phyloP scores from a whole-genome alignment of 2,329 filamentous ascomycete genomes.

The Ceratocystis albifundus region DNA sequence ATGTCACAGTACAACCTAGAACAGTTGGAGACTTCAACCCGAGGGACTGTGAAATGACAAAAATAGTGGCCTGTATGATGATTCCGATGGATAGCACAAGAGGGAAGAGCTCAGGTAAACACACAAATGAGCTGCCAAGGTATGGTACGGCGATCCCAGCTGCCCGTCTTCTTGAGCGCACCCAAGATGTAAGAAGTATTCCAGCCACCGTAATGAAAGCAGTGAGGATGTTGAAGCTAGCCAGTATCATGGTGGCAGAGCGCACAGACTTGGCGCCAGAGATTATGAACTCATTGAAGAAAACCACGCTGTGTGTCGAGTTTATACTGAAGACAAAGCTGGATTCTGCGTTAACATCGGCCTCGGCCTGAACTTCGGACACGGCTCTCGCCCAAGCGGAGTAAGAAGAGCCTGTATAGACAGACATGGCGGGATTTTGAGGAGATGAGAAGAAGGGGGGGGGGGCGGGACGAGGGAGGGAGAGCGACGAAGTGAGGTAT shows the following conservation, averaged over 20 bases:
- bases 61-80: constrained; percentile 45
- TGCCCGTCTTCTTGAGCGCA: constrained; percentile 34
- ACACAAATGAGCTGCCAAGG: constrained; percentile 36
- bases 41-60: constrained; percentile 45
- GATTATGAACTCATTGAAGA: constrained; percentile 43
- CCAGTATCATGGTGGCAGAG: constrained; percentile 50
- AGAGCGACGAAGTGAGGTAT: not conserved
- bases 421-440: constrained; percentile 15
- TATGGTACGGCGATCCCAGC: constrained; percentile 25
- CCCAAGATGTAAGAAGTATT: constrained; percentile 47
- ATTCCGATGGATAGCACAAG: constrained; percentile 48
- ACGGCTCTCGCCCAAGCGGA: constrained; percentile 17
- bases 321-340: constrained; percentile 30
- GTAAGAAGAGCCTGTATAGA: constrained; percentile 7
- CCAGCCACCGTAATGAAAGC: constrained; percentile 45
- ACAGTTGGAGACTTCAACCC: constrained; percentile 43
- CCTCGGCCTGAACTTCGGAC: not conserved
- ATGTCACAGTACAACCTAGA: constrained; percentile 41
- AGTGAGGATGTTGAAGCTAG: constrained; percentile 48
- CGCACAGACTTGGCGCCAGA: constrained; percentile 46
- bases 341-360: constrained; percentile 23
- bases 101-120: constrained; percentile 41
- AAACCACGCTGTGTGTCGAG: constrained; percentile 32
- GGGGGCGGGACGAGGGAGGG: too few relatives aligned
- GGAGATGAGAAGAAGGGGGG: not conserved